Base-by-base conservation (phyloP, 208 protist species). In the Trypanosoma congolense region DNA sequence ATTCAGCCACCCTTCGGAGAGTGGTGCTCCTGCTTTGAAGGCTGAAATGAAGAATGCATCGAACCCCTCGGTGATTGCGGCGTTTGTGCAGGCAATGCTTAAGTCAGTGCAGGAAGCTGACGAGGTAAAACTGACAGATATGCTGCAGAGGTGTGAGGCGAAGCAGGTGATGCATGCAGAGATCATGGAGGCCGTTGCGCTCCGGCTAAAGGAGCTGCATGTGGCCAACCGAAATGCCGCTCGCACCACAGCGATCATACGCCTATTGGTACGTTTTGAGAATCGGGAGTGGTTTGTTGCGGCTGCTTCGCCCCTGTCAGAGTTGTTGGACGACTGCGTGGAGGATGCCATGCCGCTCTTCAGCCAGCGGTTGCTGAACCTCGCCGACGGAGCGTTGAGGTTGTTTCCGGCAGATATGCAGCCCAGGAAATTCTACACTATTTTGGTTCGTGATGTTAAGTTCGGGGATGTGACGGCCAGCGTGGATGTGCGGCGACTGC, bases 131-230 rank as follows among this genome's bases (percentile, higher is more conserved):
- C 62, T 91, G 28, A 52, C 69, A 35, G 75, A 83, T 19, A 65
- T 91, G 53, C 45, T 91, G 43, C 66, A 66, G 22, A 80, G 80
- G 64, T 91, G 83, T 50, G 79, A 82, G 53, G 57, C 45, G 26
- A 70, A 63, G 18, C 59, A 73, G 22, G 61, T 87, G 43, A 87
- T 87, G 83, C 75, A 83, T 26, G 35, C 68, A 0, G 58, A 62
- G 28, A 67, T 84, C 38, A 80, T 91, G 73, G 61, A 84, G 24
- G 70, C 73, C 0, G 56, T 54, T 0, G 61, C 80, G 14, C 0
- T 54, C 28, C 75, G 79, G 26, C 50, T 91, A 3, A 16, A 65
- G 2, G 44, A 54, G 41, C 56, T 91, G 4, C 77, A 80, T 48
- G 75, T 3, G 8, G 28, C 29, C 10, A 48, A 61, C 2, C 52